Percentiles rank a stretch among this genome's conserved stretches.
Conservation (phyloP, 192 early-diverging fungal species). For the Podila minutissima region DNA sequence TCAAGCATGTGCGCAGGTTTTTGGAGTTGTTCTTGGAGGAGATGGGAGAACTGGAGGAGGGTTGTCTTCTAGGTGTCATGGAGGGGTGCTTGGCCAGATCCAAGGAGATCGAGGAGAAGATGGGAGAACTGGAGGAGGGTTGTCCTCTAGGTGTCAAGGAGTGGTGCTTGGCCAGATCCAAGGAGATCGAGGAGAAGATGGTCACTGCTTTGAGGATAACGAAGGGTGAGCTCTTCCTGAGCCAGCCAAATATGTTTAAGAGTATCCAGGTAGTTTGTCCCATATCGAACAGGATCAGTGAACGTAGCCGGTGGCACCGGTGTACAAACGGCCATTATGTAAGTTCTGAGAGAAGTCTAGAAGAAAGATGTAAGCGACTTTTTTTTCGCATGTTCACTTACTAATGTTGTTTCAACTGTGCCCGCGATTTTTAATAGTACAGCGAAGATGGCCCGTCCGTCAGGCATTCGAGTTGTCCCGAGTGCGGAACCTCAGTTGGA, state of each 20-base stretch:
- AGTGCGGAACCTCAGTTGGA: too few relatives aligned
- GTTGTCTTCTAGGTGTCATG: constrained; percentile 10
- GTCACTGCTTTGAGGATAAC: background rate
- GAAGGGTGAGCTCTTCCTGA: constrained; percentile 10
- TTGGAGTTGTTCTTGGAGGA: too few relatives aligned
- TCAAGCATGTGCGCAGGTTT: background rate
- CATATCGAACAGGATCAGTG: constrained; percentile 19
- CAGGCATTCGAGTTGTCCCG: too few relatives aligned
- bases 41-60: constrained; percentile 2
- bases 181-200: constrained; percentile 31
- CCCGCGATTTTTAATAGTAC: too few relatives aligned
- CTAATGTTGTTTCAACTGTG: too few relatives aligned
- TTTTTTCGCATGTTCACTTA: too few relatives aligned
- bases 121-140: constrained; percentile 2
- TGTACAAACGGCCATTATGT: constrained; percentile 57
- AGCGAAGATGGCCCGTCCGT: too few relatives aligned
- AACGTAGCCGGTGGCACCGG: constrained; percentile 52
- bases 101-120: background rate
- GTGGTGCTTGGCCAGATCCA: constrained; percentile 6
- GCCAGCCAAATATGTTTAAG: constrained; percentile 21
- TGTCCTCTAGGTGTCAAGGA: constrained; percentile 13
- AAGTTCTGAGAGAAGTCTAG: background rate
- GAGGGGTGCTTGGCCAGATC: constrained; percentile 5
- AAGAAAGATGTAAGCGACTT: too few relatives aligned
- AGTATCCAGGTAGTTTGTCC: constrained; percentile 42